A percentile compares a stretch with the other conserved stretches of the same genome.
These are phyloP conservation scores for Rosa hybrid DNA, from an alignment of 331 rosid genomes.

Conservation along the genomic window DNA sequence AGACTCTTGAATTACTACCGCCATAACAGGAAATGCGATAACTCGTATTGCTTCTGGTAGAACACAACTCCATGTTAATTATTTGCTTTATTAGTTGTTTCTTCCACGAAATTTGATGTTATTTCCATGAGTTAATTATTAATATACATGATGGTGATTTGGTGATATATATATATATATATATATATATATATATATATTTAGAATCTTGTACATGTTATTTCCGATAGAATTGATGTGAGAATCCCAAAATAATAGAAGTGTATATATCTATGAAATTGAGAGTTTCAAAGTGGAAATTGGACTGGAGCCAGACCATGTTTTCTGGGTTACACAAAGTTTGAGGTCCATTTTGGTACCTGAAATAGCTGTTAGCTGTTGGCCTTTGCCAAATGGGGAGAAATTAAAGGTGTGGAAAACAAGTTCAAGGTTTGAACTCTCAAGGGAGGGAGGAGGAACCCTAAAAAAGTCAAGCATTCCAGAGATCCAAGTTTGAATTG, in stretches of 20 bases:
- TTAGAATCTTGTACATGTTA: neutral
- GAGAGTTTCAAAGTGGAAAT: slow-evolving; percentile 36
- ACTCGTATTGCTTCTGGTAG: slow-evolving; percentile 51
- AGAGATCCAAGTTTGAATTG: slow-evolving; percentile 40
- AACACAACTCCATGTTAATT: neutral
- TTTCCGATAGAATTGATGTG: neutral
- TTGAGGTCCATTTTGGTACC: slow-evolving; percentile 23
- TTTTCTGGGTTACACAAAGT: slow-evolving; percentile 15
- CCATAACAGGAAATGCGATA: slow-evolving; percentile 26
- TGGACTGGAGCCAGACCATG: slow-evolving; percentile 13
- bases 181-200: no score
- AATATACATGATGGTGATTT: slow-evolving; percentile 1
- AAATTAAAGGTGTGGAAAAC: neutral
- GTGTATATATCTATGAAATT: slow-evolving; percentile 21
- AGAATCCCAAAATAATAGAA: slow-evolving; percentile 11
- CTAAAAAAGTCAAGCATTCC: slow-evolving; percentile 31
- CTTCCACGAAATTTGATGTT: slow-evolving; percentile 4
- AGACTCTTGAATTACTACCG: slow-evolving; percentile 28
- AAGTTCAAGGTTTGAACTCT: slow-evolving; percentile 29
- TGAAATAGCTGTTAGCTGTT: slow-evolving; percentile 28
- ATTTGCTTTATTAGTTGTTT: neutral
- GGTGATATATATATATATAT: neutral
- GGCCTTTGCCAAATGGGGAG: slow-evolving; percentile 13
- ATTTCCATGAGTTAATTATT: neutral
- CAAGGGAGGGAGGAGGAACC: slow-evolving; percentile 33